Base-by-base conservation (phyloP, 2,329 filamentous ascomycete genomes). In the Coleophoma eucalyptorum region DNA sequence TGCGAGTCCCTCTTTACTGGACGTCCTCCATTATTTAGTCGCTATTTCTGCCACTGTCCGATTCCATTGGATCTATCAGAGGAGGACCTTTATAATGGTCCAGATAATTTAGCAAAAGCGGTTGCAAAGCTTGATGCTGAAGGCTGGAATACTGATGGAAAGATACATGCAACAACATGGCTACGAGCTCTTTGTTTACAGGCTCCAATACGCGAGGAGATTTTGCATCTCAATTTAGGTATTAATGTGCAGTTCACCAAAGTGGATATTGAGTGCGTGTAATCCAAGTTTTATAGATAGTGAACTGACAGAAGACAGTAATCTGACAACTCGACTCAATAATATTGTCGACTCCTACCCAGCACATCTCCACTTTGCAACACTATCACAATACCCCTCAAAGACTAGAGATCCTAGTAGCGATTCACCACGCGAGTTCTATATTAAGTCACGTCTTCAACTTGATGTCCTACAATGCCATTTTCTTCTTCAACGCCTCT, bases 111-210 rank as follows among this genome's bases (percentile, higher is more conserved):
- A 15, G 35, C 35, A 15, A 38, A 4, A 4, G 35, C 35, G 5
- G 16, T 38, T n/a, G 35, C 35, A 11, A 38, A 38, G 15, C 35
- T 38, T 6, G 35, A 38, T 11, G 35, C 13, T 15, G 13, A 53
- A 18, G 50, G 53, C 13, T 55, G 53, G 53, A 55, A 55, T 18
- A 53, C 46, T 3, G 48, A 53, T 47, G 45, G 48, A 12, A 38
- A 48, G 33, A 53, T 55, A 32, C 43, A 45, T 46, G 18, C 50
- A 13, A 35, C 40, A 15, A 52, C 53, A 4, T 50, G 50, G 40
- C 45, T 53, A 10, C 47, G 50, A n/a, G 47, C 50, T 12, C 26
- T 33, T 21, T 34, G 34, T 4, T 19, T 53, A 6, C 42, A 47
- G 16, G 38, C 32, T 11, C 48, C 46, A 2, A 53, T 55, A 16